A percentile compares a stretch with the other conserved stretches of the same genome.
These are phyloP conservation scores for Apiospora rasikravindrae DNA, from an alignment of 2,329 filamentous ascomycete species.

Conservation along the genomic window DNA sequence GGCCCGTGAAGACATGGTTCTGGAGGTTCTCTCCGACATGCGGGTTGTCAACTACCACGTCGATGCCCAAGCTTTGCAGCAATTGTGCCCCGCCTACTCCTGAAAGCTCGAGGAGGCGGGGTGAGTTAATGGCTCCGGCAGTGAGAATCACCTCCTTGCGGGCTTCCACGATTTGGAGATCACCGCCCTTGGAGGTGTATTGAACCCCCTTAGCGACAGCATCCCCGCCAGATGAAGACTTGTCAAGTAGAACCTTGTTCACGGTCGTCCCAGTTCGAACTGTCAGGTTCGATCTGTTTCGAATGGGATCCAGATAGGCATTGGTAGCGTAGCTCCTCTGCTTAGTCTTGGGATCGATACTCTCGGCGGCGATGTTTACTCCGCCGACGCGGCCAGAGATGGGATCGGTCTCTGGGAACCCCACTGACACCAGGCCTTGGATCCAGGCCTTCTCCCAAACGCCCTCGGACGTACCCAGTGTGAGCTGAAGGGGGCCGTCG, in stretches of 20 bases:
- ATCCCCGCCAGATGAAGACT: neutral
- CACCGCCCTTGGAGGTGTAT: neutral
- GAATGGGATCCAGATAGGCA: constrained; percentile 20
- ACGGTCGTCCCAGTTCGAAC: constrained; percentile 4
- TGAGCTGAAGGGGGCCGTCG: constrained; percentile 16
- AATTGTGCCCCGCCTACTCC: constrained; percentile 49
- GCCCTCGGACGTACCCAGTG: neutral
- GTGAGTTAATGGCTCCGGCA: constrained; percentile 53
- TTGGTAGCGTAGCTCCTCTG: constrained; percentile 15
- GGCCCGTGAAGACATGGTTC: constrained; percentile 39
- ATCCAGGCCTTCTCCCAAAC: neutral
- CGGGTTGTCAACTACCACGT: constrained; percentile 46
- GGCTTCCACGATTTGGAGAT: neutral
- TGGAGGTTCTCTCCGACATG: constrained; percentile 55
- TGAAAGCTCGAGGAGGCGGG: constrained; percentile 54
- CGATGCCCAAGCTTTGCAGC: constrained; percentile 47
- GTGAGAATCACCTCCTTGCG: constrained; percentile 52
- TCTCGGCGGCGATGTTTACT: neutral
- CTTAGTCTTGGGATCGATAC: neutral
- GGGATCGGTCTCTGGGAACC: neutral
- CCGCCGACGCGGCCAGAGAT: neutral
- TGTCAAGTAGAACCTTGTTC: neutral
- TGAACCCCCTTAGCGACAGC: neutral
- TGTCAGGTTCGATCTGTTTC: constrained; percentile 5
- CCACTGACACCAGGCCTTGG: neutral